These are phyloP conservation scores for Lactarius psammicola DNA, from an alignment of 768 basidiomycete species.

Conservation along the genomic window DNA sequence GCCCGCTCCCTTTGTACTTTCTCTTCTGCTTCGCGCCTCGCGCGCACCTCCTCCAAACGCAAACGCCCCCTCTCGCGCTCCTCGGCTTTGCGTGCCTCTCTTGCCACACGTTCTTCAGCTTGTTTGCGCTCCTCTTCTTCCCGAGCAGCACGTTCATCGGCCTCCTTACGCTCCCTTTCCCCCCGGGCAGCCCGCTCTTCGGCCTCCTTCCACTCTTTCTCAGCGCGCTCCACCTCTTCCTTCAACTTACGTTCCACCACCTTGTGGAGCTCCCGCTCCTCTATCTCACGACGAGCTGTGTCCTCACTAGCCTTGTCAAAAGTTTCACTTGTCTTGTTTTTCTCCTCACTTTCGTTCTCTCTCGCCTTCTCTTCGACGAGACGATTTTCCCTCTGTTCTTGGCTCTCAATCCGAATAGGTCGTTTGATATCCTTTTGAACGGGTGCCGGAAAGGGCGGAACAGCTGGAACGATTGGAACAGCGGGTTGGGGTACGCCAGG, in stretches of 20 bases:
- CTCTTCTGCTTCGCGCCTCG: constrained; percentile 41
- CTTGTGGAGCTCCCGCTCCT: constrained; percentile 39
- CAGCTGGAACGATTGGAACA: constrained; percentile 41
- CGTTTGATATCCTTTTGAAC: constrained; percentile 30
- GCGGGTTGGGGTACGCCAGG: constrained; percentile 41
- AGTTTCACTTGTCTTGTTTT: constrained; percentile 38
- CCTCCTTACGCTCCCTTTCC: constrained; percentile 35
- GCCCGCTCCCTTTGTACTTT: constrained; percentile 47
- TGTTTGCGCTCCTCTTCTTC: constrained; percentile 43
- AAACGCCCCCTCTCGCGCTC: constrained; percentile 32
- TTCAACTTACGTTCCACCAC: constrained; percentile 14
- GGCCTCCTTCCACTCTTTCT: background rate
- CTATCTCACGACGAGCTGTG: constrained; percentile 25
- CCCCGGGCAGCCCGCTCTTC: constrained; percentile 17
- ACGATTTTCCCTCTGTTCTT: constrained; percentile 51
- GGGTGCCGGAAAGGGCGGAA: constrained; percentile 26
- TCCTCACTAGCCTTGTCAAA: constrained; percentile 33
- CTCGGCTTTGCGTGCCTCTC: constrained; percentile 32
- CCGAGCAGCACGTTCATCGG: constrained; percentile 34
- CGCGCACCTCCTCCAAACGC: constrained; percentile 10
- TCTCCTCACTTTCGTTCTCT: constrained; percentile 45
- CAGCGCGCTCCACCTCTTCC: background rate
- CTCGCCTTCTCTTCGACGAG: constrained; percentile 49
- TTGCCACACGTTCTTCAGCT: constrained; percentile 39
- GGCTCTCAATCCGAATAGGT: constrained; percentile 62